Percentiles rank a stretch among this genome's conserved stretches.
Evolutionary conservation across 495 filamentous ascomycete genomes (phyloP).

Genomic region (Trichoderma erinaceum): DNA sequence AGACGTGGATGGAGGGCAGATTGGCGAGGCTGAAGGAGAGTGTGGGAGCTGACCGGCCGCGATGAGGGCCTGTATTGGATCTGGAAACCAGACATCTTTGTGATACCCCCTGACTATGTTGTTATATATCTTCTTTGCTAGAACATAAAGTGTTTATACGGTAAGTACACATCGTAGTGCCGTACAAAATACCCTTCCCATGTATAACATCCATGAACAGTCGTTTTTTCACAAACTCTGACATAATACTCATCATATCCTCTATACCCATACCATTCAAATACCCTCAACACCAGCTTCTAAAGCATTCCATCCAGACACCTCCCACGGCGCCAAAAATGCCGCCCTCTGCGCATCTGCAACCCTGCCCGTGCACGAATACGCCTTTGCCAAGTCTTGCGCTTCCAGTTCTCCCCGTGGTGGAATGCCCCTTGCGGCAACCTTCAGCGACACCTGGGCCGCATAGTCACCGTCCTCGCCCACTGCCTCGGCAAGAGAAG

Average conservation of each 20-base stretch:
- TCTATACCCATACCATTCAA: not conserved
- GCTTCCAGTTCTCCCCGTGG: slow-evolving; percentile 62
- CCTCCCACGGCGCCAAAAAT: slow-evolving; percentile 74
- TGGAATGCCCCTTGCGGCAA: slow-evolving; percentile 65
- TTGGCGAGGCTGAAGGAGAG: slow-evolving; percentile 61
- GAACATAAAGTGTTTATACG: not conserved
- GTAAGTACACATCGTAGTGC: not conserved
- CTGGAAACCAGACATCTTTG: not conserved
- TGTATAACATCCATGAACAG: not conserved
- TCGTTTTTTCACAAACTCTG: not conserved
- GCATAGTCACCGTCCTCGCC: slow-evolving; percentile 46
- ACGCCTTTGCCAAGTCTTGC: slow-evolving; percentile 64
- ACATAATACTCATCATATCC: not conserved
- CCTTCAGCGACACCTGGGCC: slow-evolving; percentile 72
- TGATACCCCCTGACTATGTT: slow-evolving; percentile 16
- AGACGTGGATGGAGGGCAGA: slow-evolving; percentile 65
- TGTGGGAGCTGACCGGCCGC: slow-evolving; percentile 34
- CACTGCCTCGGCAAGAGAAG: slow-evolving; percentile 50
- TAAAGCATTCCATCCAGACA: slow-evolving; percentile 54
- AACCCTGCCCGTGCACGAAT: slow-evolving; percentile 64
- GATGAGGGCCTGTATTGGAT: not conserved
- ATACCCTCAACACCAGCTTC: slow-evolving; percentile 25
- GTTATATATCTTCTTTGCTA: not conserved
- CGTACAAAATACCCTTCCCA: not conserved
- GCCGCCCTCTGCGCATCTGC: slow-evolving; percentile 71